These are phyloP conservation scores for Colletotrichum sp. DNA, from an alignment of 2,329 filamentous ascomycete genomes.

Conservation along the genomic window DNA sequence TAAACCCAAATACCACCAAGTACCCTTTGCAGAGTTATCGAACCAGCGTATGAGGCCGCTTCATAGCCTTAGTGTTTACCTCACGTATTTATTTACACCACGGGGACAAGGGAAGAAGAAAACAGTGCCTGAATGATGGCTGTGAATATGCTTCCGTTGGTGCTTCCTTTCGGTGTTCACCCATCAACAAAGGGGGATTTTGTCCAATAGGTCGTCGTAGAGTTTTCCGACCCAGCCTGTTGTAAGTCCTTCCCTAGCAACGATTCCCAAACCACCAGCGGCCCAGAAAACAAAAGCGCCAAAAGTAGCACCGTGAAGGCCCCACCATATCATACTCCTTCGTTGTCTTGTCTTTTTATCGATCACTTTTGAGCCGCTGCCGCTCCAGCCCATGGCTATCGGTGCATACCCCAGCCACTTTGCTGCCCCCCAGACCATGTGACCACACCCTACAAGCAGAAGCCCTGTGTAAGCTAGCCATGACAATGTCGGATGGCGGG, in stretches of 20 bases:
- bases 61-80: not conserved
- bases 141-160: not conserved
- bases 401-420: conserved; percentile 76
- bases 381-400: conserved; percentile 53
- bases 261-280: conserved; percentile 77
- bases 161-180: not conserved
- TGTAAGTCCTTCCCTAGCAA: conserved; percentile 72
- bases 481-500: conserved; percentile 69
- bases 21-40: not conserved
- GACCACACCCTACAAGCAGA: conserved; percentile 70
- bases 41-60: not conserved
- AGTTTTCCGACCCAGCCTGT: conserved; percentile 80
- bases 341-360: conserved; percentile 57
- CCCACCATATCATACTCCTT: conserved; percentile 71
- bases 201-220: conserved; percentile 75
- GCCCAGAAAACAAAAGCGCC: conserved; percentile 75
- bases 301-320: conserved; percentile 69
- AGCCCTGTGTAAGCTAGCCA: conserved; percentile 73
- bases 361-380: conserved; percentile 42
- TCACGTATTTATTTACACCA: not conserved
- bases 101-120: not conserved
- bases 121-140: not conserved
- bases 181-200: conserved; percentile 22
- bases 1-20: not conserved
- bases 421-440: conserved; percentile 86